These are phyloP conservation scores for Leccinum subtestaceum DNA, from an alignment of 768 basidiomycete species.

Conservation along the genomic window DNA sequence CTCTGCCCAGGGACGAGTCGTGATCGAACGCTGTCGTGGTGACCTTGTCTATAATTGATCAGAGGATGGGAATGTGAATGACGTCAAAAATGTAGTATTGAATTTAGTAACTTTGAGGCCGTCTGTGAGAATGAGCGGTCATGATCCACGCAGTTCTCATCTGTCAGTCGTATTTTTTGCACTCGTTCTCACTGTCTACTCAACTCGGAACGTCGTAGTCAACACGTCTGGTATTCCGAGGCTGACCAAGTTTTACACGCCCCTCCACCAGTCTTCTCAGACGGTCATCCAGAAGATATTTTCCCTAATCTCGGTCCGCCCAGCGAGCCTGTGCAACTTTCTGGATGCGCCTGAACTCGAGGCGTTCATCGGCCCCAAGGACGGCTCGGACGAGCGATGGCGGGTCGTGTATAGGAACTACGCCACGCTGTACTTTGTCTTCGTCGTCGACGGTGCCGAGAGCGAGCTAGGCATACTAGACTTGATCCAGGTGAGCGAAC, in stretches of 20 bases:
- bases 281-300: slow-evolving; percentile 86
- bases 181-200: slow-evolving; percentile 17
- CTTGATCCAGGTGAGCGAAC: slow-evolving; percentile 78
- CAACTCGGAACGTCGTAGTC: slow-evolving; percentile 48
- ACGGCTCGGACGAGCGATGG: slow-evolving; percentile 59
- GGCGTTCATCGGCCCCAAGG: slow-evolving; percentile 57
- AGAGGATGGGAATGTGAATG: not conserved
- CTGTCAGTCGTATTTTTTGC: slow-evolving; percentile 47
- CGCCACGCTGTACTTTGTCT: slow-evolving; percentile 95
- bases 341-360: slow-evolving; percentile 90
- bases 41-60: not conserved
- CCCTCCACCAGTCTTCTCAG: slow-evolving; percentile 58
- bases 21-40: slow-evolving; percentile 13
- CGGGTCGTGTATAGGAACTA: slow-evolving; percentile 94
- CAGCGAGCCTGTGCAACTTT: slow-evolving; percentile 89
- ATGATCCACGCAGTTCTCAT: slow-evolving; percentile 90
- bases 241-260: slow-evolving; percentile 86
- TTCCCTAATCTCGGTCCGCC: slow-evolving; percentile 78
- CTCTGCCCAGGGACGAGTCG: slow-evolving; percentile 66
- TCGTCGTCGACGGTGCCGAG: slow-evolving; percentile 94
- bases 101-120: not conserved
- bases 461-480: slow-evolving; percentile 96
- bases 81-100: not conserved
- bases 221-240: slow-evolving; percentile 90
- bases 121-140: not conserved